Evolutionary conservation across 202 grass and related monocot genomes (phyloP).

Genomic region (Carex arenaria): DNA sequence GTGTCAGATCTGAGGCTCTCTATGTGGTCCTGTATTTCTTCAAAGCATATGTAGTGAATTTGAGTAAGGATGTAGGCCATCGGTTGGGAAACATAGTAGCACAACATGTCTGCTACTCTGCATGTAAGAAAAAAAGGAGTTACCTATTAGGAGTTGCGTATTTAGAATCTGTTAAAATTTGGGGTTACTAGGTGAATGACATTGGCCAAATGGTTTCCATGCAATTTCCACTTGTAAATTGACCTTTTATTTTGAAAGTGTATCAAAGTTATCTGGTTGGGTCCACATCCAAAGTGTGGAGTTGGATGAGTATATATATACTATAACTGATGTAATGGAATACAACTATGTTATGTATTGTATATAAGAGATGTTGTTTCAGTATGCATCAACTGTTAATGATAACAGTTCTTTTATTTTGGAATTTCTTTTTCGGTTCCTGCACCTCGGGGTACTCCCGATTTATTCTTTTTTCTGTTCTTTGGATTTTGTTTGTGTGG

Average conservation of each 20-base stretch:
- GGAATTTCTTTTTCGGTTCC: background rate
- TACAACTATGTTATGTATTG: background rate
- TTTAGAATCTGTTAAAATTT: background rate
- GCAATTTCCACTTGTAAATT: constrained; percentile 3
- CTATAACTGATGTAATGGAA: constrained; percentile 26
- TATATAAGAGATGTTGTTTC: background rate
- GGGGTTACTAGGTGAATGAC: background rate
- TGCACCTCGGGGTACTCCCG: background rate
- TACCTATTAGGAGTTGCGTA: background rate
- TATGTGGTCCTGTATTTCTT: constrained; percentile 2
- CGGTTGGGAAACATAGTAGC: background rate
- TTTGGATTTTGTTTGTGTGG: background rate
- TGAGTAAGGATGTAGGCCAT: background rate
- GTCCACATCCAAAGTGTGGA: constrained; percentile 46
- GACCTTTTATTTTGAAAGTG: constrained; percentile 25
- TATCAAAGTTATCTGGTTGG: background rate
- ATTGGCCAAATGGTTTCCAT: constrained; percentile 8
- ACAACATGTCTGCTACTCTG: too few species aligned
- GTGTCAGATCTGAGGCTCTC: background rate
- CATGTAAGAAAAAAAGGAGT: too few species aligned
- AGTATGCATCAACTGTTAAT: background rate
- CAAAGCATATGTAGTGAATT: constrained; percentile 4
- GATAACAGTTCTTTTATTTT: background rate
- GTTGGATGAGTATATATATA: constrained; percentile 56
- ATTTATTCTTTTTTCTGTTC: background rate